phyloP scores from a whole-genome alignment of 2,329 filamentous ascomycete species.

The Fusarium buxicola region DNA sequence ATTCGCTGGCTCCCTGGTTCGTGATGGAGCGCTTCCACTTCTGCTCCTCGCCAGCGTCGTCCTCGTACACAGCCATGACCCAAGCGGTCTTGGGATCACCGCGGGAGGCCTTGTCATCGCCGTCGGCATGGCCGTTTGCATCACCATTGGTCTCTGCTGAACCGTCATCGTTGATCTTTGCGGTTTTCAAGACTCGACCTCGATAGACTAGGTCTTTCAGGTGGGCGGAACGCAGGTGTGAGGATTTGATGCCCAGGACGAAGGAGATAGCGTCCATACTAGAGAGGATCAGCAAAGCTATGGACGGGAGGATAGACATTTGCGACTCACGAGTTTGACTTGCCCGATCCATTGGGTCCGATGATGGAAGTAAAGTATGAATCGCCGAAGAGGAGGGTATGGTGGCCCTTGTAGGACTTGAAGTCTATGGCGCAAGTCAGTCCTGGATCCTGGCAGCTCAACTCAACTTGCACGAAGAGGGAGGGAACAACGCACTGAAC shows the following conservation, averaged over 20 bases:
- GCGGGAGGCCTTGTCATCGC: constrained; percentile 73
- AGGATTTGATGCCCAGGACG: constrained; percentile 97
- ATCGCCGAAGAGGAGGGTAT: constrained; percentile 93
- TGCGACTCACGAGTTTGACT: constrained; percentile 88
- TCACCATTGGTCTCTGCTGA: constrained; percentile 75
- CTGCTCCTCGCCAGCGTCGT: constrained; percentile 94
- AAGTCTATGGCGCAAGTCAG: constrained; percentile 73
- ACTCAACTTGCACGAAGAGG: neutral
- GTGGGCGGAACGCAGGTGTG: constrained; percentile 94
- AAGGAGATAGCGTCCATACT: constrained; percentile 99
- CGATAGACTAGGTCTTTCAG: constrained; percentile 96
- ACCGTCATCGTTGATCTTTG: constrained; percentile 91
- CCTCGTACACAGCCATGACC: constrained; percentile 99
- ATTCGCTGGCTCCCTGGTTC: constrained; percentile 88
- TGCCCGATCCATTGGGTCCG: constrained; percentile 98
- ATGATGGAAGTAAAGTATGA: constrained; percentile 99
- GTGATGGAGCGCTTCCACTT: constrained; percentile 97
- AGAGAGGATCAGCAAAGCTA: constrained; percentile 26
- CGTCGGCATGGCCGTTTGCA: constrained; percentile 69
- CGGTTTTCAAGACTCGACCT: constrained; percentile 90
- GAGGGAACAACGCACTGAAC: constrained; percentile 73
- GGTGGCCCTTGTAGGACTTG: constrained; percentile 99
- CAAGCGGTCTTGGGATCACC: constrained; percentile 93
- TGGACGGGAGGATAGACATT: neutral
- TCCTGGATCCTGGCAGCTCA: constrained; percentile 5